A percentile compares a stretch with the other conserved stretches of the same genome.
These are phyloP conservation scores for Calocybe gangraenosa DNA, from an alignment of 768 basidiomycete genomes.

Conservation along the genomic window DNA sequence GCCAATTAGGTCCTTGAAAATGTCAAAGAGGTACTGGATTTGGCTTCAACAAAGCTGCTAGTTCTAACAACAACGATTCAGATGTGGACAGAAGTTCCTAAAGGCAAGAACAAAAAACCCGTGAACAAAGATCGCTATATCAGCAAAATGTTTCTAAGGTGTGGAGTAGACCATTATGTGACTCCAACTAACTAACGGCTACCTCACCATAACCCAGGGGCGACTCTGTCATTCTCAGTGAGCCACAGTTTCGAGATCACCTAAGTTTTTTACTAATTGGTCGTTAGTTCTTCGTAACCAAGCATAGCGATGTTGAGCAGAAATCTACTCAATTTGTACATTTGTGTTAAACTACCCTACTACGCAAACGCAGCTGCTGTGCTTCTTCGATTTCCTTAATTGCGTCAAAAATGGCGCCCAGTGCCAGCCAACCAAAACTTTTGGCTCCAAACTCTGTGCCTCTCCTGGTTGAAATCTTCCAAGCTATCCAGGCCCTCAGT, in stretches of 20 bases:
- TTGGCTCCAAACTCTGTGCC: slow-evolving; percentile 48
- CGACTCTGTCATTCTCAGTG: slow-evolving; percentile 96
- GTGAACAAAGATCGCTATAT: slow-evolving; percentile 99
- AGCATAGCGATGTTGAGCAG: slow-evolving; percentile 32
- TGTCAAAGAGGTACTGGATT: slow-evolving; percentile 79
- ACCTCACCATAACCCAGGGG: slow-evolving; percentile 48
- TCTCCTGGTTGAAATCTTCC: slow-evolving; percentile 36
- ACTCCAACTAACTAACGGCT: slow-evolving; percentile 4
- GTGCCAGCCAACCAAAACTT: slow-evolving; percentile 59
- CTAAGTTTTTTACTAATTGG: slow-evolving; percentile 24
- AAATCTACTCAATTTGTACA: no score
- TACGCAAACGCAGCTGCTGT: slow-evolving; percentile 11
- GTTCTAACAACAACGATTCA: slow-evolving; percentile 26
- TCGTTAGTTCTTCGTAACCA: slow-evolving; percentile 70
- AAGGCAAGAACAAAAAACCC: slow-evolving; percentile 98
- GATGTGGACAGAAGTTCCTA: slow-evolving; percentile 99
- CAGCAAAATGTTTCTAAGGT: slow-evolving; percentile 98
- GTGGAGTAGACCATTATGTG: slow-evolving; percentile 19
- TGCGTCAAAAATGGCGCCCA: slow-evolving; percentile 55
- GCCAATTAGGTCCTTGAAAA: slow-evolving; percentile 83
- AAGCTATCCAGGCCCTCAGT: slow-evolving; percentile 51
- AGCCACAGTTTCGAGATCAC: slow-evolving; percentile 30
- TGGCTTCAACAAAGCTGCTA: neutral
- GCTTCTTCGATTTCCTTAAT: slow-evolving; percentile 25
- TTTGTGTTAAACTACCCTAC: slow-evolving; percentile 1